phyloP scores from a whole-genome alignment of 371 early-diverging fungal genomes.

The Apophysomyces trapeziformis region DNA sequence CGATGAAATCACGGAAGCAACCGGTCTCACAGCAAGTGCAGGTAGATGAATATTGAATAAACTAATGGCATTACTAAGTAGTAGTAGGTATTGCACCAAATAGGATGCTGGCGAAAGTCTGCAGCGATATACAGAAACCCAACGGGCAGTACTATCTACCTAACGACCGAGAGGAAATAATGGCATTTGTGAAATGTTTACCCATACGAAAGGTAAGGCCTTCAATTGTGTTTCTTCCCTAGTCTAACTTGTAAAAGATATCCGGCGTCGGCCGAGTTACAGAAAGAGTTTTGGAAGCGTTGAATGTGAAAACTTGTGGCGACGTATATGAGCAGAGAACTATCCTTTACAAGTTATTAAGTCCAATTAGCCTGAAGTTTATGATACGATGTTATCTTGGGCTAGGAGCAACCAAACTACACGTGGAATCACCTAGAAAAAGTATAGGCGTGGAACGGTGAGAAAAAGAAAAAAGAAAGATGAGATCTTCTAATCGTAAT shows the following conservation, averaged over 20 bases:
- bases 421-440: conserved; percentile 31
- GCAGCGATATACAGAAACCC: conserved; percentile 70
- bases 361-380: conserved; percentile 46
- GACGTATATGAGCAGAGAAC: conserved; percentile 47
- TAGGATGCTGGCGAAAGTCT: conserved; percentile 60
- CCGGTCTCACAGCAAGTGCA: conserved; percentile 67
- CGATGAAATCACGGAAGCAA: conserved; percentile 53
- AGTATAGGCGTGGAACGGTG: conserved; percentile 51
- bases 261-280: conserved; percentile 56
- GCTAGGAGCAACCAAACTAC: conserved; percentile 35
- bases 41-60: conserved; percentile 25
- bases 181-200: conserved; percentile 34
- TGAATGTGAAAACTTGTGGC: conserved; percentile 39
- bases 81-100: conserved; percentile 61
- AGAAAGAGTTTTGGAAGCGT: conserved; percentile 44
- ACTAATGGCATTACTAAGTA: not conserved
- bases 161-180: conserved; percentile 32
- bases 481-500: not conserved
- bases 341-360: conserved; percentile 45
- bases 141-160: conserved; percentile 62
- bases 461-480: not conserved
- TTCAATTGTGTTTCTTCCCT: too few species aligned
- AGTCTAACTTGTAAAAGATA: conserved; percentile 18
- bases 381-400: conserved; percentile 42
- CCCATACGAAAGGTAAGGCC: conserved; percentile 34